phyloP scores from a whole-genome alignment of 768 basidiomycete genomes.

The Lyophyllum atratum region DNA sequence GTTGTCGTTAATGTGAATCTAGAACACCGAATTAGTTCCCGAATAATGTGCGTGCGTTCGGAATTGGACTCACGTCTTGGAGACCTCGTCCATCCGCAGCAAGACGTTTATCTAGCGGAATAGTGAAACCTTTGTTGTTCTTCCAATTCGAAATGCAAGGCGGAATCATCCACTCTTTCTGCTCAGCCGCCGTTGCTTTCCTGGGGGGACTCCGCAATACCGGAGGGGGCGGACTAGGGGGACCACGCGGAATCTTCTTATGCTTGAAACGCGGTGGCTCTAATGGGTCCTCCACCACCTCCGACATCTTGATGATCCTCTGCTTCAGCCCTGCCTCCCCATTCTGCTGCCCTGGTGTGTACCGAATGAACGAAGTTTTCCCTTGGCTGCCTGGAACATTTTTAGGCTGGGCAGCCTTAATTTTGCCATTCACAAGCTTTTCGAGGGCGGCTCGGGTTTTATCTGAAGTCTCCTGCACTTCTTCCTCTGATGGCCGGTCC shows the following conservation, averaged over 20 bases:
- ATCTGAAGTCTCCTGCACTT: slow-evolving; percentile 89
- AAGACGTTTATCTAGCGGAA: slow-evolving; percentile 95
- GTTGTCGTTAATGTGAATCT: slow-evolving; percentile 99
- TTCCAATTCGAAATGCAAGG: slow-evolving; percentile 99
- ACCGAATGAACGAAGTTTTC: slow-evolving; percentile 89
- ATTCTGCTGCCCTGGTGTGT: slow-evolving; percentile 92
- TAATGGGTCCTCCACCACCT: slow-evolving; percentile 95
- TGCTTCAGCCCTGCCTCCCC: slow-evolving; percentile 76
- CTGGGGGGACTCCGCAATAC: slow-evolving; percentile 94
- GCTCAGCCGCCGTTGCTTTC: slow-evolving; percentile 94
- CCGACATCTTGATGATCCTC: slow-evolving; percentile 98
- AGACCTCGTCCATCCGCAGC: slow-evolving; percentile 98
- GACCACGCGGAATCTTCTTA: slow-evolving; percentile 97
- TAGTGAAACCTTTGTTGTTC: slow-evolving; percentile 99
- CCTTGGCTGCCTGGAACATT: slow-evolving; percentile 85
- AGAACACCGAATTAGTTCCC: background rate
- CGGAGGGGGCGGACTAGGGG: slow-evolving; percentile 95
- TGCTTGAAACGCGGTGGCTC: slow-evolving; percentile 98
- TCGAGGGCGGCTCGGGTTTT: slow-evolving; percentile 90
- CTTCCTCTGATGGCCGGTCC: slow-evolving; percentile 94
- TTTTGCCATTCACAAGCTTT: slow-evolving; percentile 91
- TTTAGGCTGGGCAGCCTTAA: slow-evolving; percentile 98
- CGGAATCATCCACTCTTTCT: slow-evolving; percentile 99
- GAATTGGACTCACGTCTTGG: slow-evolving; percentile 76
- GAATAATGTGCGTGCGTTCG: background rate